Conservation (phyloP, 1,284 basidiomycete genomes). For the Vanrija humicola region DNA sequence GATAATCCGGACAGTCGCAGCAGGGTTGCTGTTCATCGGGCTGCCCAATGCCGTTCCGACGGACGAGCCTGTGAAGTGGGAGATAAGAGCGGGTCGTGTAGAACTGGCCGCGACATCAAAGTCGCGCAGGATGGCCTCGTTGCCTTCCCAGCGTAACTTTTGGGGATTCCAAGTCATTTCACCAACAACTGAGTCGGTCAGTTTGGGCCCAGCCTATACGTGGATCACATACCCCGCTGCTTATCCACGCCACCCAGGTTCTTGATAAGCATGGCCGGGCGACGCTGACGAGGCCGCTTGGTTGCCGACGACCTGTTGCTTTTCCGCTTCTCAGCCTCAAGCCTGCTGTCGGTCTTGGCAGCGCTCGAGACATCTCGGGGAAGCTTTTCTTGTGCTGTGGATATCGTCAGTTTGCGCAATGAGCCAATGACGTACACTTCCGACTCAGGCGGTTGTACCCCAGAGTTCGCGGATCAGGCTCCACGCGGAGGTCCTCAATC, state of each 20-base stretch:
- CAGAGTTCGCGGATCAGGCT: slow-evolving; percentile 54
- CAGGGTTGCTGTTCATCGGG: slow-evolving; percentile 1
- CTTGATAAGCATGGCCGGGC: slow-evolving; percentile 63
- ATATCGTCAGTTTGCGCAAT: slow-evolving; percentile 53
- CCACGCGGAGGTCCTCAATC: slow-evolving; percentile 83
- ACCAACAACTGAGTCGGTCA: slow-evolving; percentile 63
- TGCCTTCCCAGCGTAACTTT: slow-evolving; percentile 90
- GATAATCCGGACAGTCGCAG: slow-evolving; percentile 60
- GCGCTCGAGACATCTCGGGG: background rate
- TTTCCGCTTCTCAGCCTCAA: slow-evolving; percentile 42
- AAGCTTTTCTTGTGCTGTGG: background rate
- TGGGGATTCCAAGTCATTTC: slow-evolving; percentile 96
- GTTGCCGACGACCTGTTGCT: slow-evolving; percentile 17
- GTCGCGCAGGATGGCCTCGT: slow-evolving; percentile 80
- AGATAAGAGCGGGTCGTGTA: slow-evolving; percentile 89
- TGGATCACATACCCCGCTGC: slow-evolving; percentile 64
- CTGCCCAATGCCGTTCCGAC: slow-evolving; percentile 57
- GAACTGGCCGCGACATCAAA: slow-evolving; percentile 83
- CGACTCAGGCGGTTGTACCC: slow-evolving; percentile 3
- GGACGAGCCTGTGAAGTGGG: slow-evolving; percentile 76
- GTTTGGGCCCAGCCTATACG: too few species aligned
- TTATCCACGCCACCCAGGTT: slow-evolving; percentile 68
- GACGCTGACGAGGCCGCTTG: slow-evolving; percentile 63
- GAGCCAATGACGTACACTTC: slow-evolving; percentile 51
- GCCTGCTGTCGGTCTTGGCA: background rate